These are phyloP conservation scores for Medicago ruthenica DNA, from an alignment of 306 rosid genomes.

Conservation along the genomic window DNA sequence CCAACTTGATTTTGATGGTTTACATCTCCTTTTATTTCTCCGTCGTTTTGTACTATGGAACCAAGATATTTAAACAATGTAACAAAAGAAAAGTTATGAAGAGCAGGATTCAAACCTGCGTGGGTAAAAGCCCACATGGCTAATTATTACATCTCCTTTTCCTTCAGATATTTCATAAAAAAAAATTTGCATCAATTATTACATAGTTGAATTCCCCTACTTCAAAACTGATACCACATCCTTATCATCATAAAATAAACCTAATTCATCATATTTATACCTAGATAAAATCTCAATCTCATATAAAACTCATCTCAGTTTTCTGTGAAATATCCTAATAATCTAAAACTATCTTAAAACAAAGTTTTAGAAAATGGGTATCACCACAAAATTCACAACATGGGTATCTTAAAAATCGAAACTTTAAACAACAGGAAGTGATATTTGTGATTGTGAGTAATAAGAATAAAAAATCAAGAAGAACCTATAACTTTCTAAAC, in stretches of 20 bases:
- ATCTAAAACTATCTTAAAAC: slow-evolving; percentile 18
- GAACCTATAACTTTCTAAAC: slow-evolving; percentile 27
- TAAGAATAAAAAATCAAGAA: slow-evolving; percentile 8
- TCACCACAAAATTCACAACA: slow-evolving; percentile 23
- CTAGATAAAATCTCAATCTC: slow-evolving; percentile 22
- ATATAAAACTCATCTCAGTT: neutral
- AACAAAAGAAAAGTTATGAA: no score
- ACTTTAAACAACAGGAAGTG: slow-evolving; percentile 16
- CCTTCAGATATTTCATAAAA: slow-evolving; percentile 28
- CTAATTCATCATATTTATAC: no score
- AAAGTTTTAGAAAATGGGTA: slow-evolving; percentile 17
- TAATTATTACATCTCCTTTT: no score
- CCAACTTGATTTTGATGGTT: no score
- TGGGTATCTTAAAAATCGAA: slow-evolving; percentile 31
- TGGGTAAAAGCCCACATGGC: no score
- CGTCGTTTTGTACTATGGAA: no score
- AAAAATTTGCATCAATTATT: neutral
- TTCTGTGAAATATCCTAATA: neutral
- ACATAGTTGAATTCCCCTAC: neutral
- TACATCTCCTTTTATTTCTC: no score
- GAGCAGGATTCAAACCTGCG: no score
- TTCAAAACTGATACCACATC: neutral
- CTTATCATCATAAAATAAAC: slow-evolving; percentile 20
- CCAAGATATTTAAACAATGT: no score
- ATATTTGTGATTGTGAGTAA: neutral